A percentile compares a stretch with the other conserved stretches of the same genome.
Evolutionary conservation across 441 rosid genomes (phyloP).

Genomic region (Corymbia calophylla): DNA sequence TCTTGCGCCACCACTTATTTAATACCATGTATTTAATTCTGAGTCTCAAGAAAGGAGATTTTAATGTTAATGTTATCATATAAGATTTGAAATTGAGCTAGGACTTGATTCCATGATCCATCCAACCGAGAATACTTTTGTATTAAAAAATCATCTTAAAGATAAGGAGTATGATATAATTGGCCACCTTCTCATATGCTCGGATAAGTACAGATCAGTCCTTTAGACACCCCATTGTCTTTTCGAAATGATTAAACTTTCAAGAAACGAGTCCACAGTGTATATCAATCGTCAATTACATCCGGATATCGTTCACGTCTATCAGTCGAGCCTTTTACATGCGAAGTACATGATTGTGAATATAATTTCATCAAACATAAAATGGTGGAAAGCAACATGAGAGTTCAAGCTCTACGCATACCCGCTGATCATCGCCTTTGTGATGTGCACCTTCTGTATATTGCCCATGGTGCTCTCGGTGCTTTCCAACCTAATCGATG

Average conservation of each 20-base stretch:
- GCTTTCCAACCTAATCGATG: not conserved
- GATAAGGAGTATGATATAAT: not conserved
- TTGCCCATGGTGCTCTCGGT: not conserved
- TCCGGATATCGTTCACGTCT: not conserved
- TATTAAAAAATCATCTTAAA: not conserved
- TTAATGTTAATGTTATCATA: not conserved
- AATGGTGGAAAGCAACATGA: not conserved
- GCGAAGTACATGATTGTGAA: not conserved
- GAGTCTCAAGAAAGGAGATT: not conserved
- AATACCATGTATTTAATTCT: not conserved
- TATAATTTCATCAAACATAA: not conserved
- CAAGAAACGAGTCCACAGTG: not conserved
- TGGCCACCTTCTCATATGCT: not conserved
- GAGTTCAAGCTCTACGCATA: not conserved
- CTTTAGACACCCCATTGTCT: not conserved
- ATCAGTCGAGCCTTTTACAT: not conserved
- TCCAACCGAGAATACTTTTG: not conserved
- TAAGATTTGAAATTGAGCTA: not conserved
- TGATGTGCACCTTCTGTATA: not conserved
- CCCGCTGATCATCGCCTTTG: not conserved
- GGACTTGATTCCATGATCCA: not conserved
- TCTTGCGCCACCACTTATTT: not conserved
- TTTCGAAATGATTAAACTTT: not conserved
- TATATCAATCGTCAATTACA: not conserved
- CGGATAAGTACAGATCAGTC: not conserved